Base-by-base conservation (phyloP, 805 yeast species). In the Citeromyces nyonsensis region DNA sequence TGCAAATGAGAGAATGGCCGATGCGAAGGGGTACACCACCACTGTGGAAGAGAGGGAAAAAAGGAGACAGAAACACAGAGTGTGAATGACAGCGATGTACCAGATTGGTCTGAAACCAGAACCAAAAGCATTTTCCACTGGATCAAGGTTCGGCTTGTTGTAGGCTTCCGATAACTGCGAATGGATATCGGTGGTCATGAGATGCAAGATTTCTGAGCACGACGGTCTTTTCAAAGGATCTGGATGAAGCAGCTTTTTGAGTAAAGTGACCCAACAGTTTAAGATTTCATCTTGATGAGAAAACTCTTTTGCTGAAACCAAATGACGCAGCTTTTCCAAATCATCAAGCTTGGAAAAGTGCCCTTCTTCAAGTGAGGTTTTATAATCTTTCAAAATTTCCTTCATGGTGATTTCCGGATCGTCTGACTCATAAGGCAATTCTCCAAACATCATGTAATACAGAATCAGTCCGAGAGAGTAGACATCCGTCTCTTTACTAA, bases 381-480 rank as follows among this genome's bases (percentile, higher is more conserved):
- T 12, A 28, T 28, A 31, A 25, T 28, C 33, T 5, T 18, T 12
- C 11, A 33, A 15, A 6, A 54, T 56, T 28, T 54, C 54, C 4
- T 37, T 26, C 28, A 40, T 40, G 4, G 54, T 44, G 4, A 27
- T 33, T 2, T 26, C 34, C n/a, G 48, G 49, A 10, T 40, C 43
- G 4, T 39, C 37, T 2, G 54, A 39, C 2, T 43, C 44, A 43
- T 69, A 84, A 0, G 95, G 95, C 27, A 84, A 55, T 25, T 51
- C 54, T 0, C 83, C 80, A 47, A 75, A 79, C 39, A 91, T 74
- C 33, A 84, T 48, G 47, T 67, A 82, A 46, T 79, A 73, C 34
- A 82, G 51, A n/a, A 83, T 77, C 73, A 85, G 66, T 0, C 95
- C 95, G 25, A 85, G 49, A 0, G 94, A 78, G 47, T 80, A 85